Evolutionary conservation across 192 early-diverging fungal species (phyloP).

Genomic region (Coemansia sp.): DNA sequence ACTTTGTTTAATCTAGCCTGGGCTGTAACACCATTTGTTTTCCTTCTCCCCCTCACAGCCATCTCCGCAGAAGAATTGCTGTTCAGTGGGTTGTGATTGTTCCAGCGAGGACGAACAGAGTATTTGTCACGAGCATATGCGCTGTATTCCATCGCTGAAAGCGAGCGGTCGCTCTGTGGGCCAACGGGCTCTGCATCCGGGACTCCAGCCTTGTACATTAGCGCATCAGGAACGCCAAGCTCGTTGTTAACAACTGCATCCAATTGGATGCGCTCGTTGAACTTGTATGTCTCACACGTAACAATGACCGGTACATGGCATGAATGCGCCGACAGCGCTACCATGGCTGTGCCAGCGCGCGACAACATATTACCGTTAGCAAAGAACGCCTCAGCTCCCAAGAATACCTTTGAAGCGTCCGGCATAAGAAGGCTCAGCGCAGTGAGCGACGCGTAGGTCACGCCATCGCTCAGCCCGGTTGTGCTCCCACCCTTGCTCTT

Average conservation of each 20-base stretch:
- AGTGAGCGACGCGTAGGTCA: constrained; percentile 48
- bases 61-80: constrained; percentile 11
- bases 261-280: constrained; percentile 84
- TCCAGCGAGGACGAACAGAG: constrained; percentile 48
- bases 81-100: constrained; percentile 30
- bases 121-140: constrained; percentile 55
- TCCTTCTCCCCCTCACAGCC: constrained; percentile 8
- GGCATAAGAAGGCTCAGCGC: constrained; percentile 71
- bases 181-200: constrained; percentile 47
- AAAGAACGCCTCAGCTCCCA: constrained; percentile 90
- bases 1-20: constrained; percentile 13
- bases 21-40: constrained; percentile 27
- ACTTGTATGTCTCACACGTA: constrained; percentile 94
- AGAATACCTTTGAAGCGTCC: constrained; percentile 86
- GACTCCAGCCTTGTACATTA: constrained; percentile 59
- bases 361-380: constrained; percentile 92
- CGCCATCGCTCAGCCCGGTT: constrained; percentile 18
- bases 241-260: constrained; percentile 98
- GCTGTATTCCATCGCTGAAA: constrained; percentile 53
- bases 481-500: constrained; percentile 19
- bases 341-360: constrained; percentile 85
- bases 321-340: constrained; percentile 86
- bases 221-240: constrained; percentile 83
- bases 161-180: constrained; percentile 26
- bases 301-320: constrained; percentile 93